Base-by-base conservation (phyloP, 108 stramenopile species). In the Nitzschia sp. region DNA sequence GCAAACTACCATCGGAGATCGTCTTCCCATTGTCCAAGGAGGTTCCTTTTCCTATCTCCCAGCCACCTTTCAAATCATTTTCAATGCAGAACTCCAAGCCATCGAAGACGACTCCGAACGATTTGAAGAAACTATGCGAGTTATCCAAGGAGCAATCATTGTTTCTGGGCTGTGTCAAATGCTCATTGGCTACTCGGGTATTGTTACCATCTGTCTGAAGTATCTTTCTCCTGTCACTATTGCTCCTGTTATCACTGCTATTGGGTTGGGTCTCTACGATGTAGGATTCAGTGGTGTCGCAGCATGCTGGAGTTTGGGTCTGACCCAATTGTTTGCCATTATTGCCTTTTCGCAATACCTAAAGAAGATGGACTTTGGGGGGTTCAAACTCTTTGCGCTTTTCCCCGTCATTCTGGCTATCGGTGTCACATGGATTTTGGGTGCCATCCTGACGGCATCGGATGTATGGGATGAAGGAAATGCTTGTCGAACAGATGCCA, bases 1-100 rank as follows among this genome's bases (percentile, higher is more conserved):
- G 20, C 75, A 76, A 70, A 76, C 75, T 11, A 70, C 69, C 38
- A 55, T 76, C 39, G 75, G 75, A 8, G 67, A 76, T 70, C 75
- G 75, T 8, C 52, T 76, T 41, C 75, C 75, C 11, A 76, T 76
- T 70, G 59, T 76, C 38, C 75, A 76, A 57, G 68, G 58, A 14
- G 67, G 67, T 3, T 68, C 66, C 11, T 76, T 76, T 42, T 20
- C 62, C 6, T 76, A 70, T 41, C 46, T 76, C 6, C 69, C 75
- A 24, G 38, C 75, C 5, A 57, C 69, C 19, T 70, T 76, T 26
- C 34, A 41, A 43, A 70, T 76, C 43, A 76, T 76, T 64, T 48
- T 48, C 43, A 60, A 76, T 64, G 51, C 60, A 0, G 44, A 54
- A 21, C 43, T 76, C 17, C 69, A 70, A 64, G 61, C 69, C 38